A percentile compares a stretch with the other conserved stretches of the same genome.
Evolutionary conservation across 2,329 filamentous ascomycete genomes (phyloP).

Genomic region (Aspergillus pseudotamarii): DNA sequence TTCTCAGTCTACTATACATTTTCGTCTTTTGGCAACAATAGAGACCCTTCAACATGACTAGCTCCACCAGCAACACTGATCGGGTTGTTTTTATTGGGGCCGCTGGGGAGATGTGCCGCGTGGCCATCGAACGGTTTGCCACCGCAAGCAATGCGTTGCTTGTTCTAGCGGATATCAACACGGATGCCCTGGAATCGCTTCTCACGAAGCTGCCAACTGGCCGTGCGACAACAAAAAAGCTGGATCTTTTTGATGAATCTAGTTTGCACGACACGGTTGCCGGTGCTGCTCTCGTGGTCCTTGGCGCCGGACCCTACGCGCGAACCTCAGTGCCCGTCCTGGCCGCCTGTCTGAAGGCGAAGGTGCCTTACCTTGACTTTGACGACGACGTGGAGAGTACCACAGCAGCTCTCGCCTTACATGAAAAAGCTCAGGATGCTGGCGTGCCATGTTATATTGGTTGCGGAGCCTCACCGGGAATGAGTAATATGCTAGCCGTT

Average conservation of each 20-base stretch:
- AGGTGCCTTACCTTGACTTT: conserved; percentile 17
- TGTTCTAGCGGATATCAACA: conserved; percentile 12
- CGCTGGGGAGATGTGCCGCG: conserved; percentile 10
- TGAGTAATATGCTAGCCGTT: conserved; percentile 12
- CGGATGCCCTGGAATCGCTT: conserved; percentile 1
- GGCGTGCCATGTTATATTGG: conserved; percentile 13
- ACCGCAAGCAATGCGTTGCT: conserved; percentile 4
- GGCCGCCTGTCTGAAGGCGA: conserved; percentile 8
- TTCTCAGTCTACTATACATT: no score
- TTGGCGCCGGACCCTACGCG: conserved; percentile 8
- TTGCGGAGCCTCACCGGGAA: conserved; percentile 12
- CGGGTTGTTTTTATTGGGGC: conserved; percentile 7
- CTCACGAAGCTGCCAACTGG: conserved; percentile 3
- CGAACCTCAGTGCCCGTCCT: conserved; percentile 9
- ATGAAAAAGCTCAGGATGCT: conserved; percentile 2
- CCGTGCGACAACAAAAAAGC: conserved; percentile 8
- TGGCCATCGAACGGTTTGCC: conserved; percentile 11
- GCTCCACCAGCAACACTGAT: background rate
- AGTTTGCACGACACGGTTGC: background rate
- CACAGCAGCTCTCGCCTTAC: conserved; percentile 4
- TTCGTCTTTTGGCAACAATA: no score
- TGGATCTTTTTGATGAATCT: conserved; percentile 6
- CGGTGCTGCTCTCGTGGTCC: conserved; percentile 5
- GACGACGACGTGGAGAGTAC: conserved; percentile 17
- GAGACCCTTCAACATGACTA: background rate